phyloP scores from a whole-genome alignment of 2,329 filamentous ascomycete species.

The Zarea fungicola region DNA sequence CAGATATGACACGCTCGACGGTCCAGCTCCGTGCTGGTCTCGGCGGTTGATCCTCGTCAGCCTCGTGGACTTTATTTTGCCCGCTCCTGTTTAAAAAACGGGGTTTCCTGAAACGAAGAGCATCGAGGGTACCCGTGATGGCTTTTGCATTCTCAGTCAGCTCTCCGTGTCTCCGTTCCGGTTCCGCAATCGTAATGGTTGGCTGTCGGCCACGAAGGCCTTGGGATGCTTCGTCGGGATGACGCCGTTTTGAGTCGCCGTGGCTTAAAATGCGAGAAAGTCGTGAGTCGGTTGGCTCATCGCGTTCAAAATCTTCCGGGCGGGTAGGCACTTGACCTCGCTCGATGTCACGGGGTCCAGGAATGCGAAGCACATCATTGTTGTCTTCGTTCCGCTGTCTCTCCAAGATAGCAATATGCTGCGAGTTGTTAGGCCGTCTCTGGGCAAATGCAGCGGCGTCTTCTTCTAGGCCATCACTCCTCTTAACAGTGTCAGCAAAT shows the following conservation, averaged over 20 bases:
- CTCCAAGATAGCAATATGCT: slow-evolving; percentile 84
- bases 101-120: slow-evolving; percentile 41
- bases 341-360: slow-evolving; percentile 86
- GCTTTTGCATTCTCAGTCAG: slow-evolving; percentile 39
- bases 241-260: not conserved
- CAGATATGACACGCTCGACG: slow-evolving; percentile 53
- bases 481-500: slow-evolving; percentile 62
- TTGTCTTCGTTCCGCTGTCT: slow-evolving; percentile 74
- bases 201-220: slow-evolving; percentile 36
- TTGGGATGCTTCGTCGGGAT: not conserved
- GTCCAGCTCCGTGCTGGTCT: slow-evolving; percentile 38
- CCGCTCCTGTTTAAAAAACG: slow-evolving; percentile 30
- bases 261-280: not conserved
- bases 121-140: slow-evolving; percentile 32
- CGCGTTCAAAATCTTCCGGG: slow-evolving; percentile 37
- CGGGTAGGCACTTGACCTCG: slow-evolving; percentile 65
- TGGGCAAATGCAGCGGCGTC: slow-evolving; percentile 43
- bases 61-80: slow-evolving; percentile 35
- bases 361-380: slow-evolving; percentile 71
- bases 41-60: slow-evolving; percentile 5
- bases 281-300: slow-evolving; percentile 17
- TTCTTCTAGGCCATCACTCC: slow-evolving; percentile 51
- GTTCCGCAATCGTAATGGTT: slow-evolving; percentile 65
- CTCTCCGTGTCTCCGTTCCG: slow-evolving; percentile 37
- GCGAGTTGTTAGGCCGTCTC: slow-evolving; percentile 57